Evolutionary conservation across 177 flowering plant species (phyloP).

Genomic region (Tripterygium wilfordii): DNA sequence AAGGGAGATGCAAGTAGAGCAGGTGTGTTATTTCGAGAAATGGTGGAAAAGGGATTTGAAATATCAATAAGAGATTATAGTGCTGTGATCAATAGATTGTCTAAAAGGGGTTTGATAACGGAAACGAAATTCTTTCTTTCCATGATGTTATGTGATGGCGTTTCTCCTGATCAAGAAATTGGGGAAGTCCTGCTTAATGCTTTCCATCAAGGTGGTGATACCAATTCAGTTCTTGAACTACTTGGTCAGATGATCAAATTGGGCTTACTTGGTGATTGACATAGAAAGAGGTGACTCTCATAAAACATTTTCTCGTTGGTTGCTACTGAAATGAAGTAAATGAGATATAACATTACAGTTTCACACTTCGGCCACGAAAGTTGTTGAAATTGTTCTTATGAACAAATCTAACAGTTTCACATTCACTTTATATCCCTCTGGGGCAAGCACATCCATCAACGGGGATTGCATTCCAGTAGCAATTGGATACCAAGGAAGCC

Average conservation of each 20-base stretch:
- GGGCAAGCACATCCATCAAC: too few species aligned
- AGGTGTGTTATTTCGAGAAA: constrained; percentile 34
- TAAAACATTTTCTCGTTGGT: background rate
- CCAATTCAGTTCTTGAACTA: constrained; percentile 26
- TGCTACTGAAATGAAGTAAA: too few species aligned
- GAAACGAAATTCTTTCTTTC: constrained; percentile 44
- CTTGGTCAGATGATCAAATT: constrained; percentile 39
- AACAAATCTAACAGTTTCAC: too few species aligned
- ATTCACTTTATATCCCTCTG: too few species aligned
- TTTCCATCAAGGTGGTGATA: constrained; percentile 24
- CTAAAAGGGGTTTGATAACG: constrained; percentile 39
- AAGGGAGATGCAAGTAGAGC: constrained; percentile 55
- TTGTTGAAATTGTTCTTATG: too few species aligned
- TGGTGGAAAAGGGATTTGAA: constrained; percentile 53
- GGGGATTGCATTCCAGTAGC: too few species aligned
- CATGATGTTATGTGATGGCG: constrained; percentile 44
- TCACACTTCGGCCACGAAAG: too few species aligned
- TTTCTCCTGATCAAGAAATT: constrained; percentile 48
- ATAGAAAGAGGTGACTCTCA: constrained; percentile 5
- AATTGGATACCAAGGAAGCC: too few species aligned
- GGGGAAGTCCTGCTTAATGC: constrained; percentile 32
- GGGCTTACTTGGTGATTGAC: constrained; percentile 28
- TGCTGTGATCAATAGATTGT: constrained; percentile 72
- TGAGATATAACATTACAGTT: too few species aligned
- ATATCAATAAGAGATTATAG: constrained; percentile 55